phyloP scores from a whole-genome alignment of 192 early-diverging fungal genomes.

The Coemansia sp. region DNA sequence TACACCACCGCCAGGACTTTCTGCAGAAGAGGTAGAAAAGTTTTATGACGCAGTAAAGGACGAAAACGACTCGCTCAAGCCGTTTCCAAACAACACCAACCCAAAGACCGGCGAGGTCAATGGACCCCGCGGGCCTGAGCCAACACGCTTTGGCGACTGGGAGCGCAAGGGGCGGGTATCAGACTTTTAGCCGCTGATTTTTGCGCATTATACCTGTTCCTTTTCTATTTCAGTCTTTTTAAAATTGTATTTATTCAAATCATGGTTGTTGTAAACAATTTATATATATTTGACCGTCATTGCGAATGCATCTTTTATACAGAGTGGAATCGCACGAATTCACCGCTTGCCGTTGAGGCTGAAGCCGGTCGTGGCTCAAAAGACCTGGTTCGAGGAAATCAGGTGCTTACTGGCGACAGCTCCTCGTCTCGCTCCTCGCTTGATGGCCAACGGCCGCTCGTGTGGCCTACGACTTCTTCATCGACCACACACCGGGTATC shows the following conservation, averaged over 20 bases:
- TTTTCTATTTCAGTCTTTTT: not conserved
- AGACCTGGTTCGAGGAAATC: slow-evolving; percentile 11
- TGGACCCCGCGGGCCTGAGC: slow-evolving; percentile 75
- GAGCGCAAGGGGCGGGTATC: slow-evolving; percentile 75
- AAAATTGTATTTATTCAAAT: slow-evolving; percentile 5
- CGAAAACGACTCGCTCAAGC: slow-evolving; percentile 50
- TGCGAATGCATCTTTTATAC: slow-evolving; percentile 88
- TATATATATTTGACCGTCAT: slow-evolving; percentile 93
- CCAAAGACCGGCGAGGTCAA: slow-evolving; percentile 70
- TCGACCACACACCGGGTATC: slow-evolving; percentile 20
- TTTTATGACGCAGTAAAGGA: slow-evolving; percentile 45
- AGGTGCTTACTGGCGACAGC: slow-evolving; percentile 11
- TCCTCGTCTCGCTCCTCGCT: slow-evolving; percentile 12
- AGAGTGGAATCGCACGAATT: slow-evolving; percentile 63
- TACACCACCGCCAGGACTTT: slow-evolving; percentile 37
- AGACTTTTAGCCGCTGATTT: slow-evolving; percentile 56
- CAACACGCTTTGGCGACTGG: slow-evolving; percentile 82
- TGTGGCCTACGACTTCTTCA: slow-evolving; percentile 26
- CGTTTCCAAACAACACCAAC: slow-evolving; percentile 67
- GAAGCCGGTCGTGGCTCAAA: slow-evolving; percentile 14
- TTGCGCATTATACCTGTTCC: not conserved
- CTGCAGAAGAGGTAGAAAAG: slow-evolving; percentile 47
- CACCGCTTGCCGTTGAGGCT: slow-evolving; percentile 40
- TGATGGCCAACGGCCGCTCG: slow-evolving; percentile 26
- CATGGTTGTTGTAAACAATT: slow-evolving; percentile 69